Evolutionary conservation across 164 flowering plant species (phyloP).

Genomic region (Vitis amurensis): DNA sequence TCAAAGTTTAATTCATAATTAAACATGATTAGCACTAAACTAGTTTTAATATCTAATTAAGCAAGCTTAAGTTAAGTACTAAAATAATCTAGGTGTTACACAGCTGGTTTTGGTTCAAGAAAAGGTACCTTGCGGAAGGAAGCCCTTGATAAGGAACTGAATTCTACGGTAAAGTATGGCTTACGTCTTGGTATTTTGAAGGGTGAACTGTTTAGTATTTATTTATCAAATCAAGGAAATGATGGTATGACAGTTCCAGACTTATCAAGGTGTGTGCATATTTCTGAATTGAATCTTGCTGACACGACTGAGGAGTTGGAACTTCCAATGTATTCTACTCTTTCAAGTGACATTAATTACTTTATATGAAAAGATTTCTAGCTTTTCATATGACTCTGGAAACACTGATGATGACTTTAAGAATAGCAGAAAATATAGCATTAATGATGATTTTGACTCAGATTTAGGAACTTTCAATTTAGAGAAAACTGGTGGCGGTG

Average conservation of each 20-base stretch:
- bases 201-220: too few species aligned
- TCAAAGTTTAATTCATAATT: too few species aligned
- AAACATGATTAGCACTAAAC: too few species aligned
- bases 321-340: conserved; percentile 53
- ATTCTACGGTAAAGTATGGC: conserved; percentile 58
- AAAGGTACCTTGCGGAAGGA: conserved; percentile 15
- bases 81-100: too few species aligned
- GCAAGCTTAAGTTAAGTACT: too few species aligned
- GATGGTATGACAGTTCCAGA: conserved; percentile 53
- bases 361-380: conserved; percentile 86
- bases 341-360: conserved; percentile 91
- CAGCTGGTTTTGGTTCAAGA: too few species aligned
- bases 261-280: conserved; percentile 54
- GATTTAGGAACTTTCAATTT: conserved; percentile 35
- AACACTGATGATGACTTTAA: conserved; percentile 64
- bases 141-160: conserved; percentile 58
- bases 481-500: conserved; percentile 7
- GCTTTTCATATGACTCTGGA: conserved; percentile 69
- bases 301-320: conserved; percentile 58
- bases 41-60: too few species aligned
- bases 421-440: conserved; percentile 30
- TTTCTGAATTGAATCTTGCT: conserved; percentile 64
- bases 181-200: conserved; percentile 54
- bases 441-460: conserved; percentile 48
- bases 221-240: too few species aligned